A percentile compares a stretch with the other conserved stretches of the same genome.
Conservation (phyloP, 352 stramenopile genomes). For the Vaucheria bursata region DNA sequence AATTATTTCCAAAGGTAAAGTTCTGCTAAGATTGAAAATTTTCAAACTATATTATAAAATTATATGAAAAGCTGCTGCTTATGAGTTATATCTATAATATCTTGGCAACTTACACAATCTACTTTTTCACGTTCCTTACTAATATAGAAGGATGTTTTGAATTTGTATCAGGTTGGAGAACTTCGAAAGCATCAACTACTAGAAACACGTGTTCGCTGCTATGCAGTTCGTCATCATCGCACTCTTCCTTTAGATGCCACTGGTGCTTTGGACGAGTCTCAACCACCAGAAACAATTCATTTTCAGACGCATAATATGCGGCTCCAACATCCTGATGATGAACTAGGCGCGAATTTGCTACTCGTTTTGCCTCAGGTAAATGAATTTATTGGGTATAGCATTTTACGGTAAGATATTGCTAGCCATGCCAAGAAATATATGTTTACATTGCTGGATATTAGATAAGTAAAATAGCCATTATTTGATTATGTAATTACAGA, state of each 20-base stretch:
- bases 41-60: too few species aligned
- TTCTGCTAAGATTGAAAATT: too few species aligned
- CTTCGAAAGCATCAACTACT: constrained; percentile 85
- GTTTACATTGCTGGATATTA: neutral
- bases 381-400: neutral
- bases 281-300: constrained; percentile 8
- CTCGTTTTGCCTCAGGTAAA: constrained; percentile 58
- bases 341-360: constrained; percentile 74
- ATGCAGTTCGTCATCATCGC: constrained; percentile 71
- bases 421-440: too few species aligned
- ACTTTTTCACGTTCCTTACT: too few species aligned
- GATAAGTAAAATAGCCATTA: neutral
- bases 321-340: constrained; percentile 81
- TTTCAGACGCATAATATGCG: constrained; percentile 78
- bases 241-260: constrained; percentile 4
- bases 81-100: too few species aligned
- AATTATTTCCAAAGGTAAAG: too few species aligned
- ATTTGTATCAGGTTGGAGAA: constrained; percentile 59
- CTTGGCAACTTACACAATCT: too few species aligned
- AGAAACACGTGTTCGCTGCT: constrained; percentile 82
- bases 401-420: too few species aligned
- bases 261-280: neutral
- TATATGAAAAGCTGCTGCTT: too few species aligned
- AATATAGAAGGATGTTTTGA: too few species aligned
- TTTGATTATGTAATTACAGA: too few species aligned